These are phyloP conservation scores for Cyberlindnera xylosilytica DNA, from an alignment of 805 yeast genomes.

Conservation along the genomic window DNA sequence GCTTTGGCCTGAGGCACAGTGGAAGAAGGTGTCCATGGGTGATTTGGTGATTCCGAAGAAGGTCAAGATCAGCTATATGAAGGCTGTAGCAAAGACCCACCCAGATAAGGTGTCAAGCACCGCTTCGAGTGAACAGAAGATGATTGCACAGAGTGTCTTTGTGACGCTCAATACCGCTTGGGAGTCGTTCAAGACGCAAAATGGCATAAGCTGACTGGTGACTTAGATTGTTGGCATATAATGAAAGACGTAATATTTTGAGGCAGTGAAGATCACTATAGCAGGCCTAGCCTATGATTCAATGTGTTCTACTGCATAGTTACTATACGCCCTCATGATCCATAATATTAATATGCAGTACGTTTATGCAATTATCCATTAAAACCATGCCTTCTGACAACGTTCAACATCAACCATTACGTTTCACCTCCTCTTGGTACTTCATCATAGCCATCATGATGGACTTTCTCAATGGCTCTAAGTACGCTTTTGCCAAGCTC, in stretches of 20 bases:
- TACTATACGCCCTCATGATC: too few relatives aligned
- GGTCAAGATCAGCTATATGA: slow-evolving; percentile 83
- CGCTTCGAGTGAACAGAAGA: slow-evolving; percentile 63
- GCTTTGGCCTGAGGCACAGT: slow-evolving; percentile 61
- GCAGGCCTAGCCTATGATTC: too few relatives aligned
- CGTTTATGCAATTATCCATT: too few relatives aligned
- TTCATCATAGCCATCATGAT: slow-evolving; percentile 43
- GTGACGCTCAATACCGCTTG: slow-evolving; percentile 83
- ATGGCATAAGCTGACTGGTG: slow-evolving; percentile 29
- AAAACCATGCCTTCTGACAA: too few relatives aligned
- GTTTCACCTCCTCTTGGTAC: slow-evolving; percentile 35
- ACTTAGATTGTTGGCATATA: too few relatives aligned
- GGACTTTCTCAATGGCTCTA: slow-evolving; percentile 44
- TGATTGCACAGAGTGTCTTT: slow-evolving; percentile 87
- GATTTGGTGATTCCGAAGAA: slow-evolving; percentile 87
- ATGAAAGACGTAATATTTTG: too few relatives aligned
- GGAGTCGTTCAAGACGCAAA: slow-evolving; percentile 72
- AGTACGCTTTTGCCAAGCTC: slow-evolving; percentile 28
- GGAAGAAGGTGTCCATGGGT: slow-evolving; percentile 63
- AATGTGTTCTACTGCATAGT: too few relatives aligned
- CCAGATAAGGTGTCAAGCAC: slow-evolving; percentile 73
- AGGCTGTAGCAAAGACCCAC: slow-evolving; percentile 85
- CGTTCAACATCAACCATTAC: neutral
- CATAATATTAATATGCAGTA: too few relatives aligned
- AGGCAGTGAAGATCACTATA: too few relatives aligned